phyloP scores from a whole-genome alignment of 148 eudicot species.

The Rheum nobile region DNA sequence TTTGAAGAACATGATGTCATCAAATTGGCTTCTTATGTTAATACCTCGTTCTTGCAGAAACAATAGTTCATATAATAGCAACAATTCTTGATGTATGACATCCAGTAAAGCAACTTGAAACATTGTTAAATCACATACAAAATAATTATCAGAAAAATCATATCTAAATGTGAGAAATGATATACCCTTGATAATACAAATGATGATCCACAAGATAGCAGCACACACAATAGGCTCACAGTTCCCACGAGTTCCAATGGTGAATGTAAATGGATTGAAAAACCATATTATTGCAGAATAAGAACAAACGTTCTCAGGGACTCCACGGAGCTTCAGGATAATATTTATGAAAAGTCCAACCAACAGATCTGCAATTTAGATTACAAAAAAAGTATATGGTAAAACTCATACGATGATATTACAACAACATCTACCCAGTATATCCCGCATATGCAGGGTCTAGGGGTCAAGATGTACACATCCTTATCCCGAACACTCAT shows the following conservation, averaged over 20 bases:
- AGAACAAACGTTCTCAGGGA: conserved; percentile 50
- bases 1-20: background rate
- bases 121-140: background rate
- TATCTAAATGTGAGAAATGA: conserved; percentile 5
- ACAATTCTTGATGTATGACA: background rate
- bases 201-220: conserved; percentile 78
- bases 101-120: background rate
- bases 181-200: conserved; percentile 76
- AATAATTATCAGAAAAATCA: background rate
- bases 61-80: background rate
- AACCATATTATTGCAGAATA: conserved; percentile 74
- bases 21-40: background rate
- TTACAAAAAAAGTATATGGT: background rate
- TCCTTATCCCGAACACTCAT: no score
- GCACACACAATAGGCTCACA: conserved; percentile 96
- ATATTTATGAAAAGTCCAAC: conserved; percentile 63
- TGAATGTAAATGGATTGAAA: conserved; percentile 97
- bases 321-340: conserved; percentile 81
- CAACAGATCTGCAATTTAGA: conserved; percentile 43
- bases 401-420: no score
- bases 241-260: conserved; percentile 98
- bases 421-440: no score
- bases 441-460: no score
- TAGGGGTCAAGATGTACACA: no score
- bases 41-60: background rate